Evolutionary conservation across 2,329 filamentous ascomycete genomes (phyloP), one percentile per base, ranked within the genome.

Genomic region (Fusarium drepaniforme): DNA sequence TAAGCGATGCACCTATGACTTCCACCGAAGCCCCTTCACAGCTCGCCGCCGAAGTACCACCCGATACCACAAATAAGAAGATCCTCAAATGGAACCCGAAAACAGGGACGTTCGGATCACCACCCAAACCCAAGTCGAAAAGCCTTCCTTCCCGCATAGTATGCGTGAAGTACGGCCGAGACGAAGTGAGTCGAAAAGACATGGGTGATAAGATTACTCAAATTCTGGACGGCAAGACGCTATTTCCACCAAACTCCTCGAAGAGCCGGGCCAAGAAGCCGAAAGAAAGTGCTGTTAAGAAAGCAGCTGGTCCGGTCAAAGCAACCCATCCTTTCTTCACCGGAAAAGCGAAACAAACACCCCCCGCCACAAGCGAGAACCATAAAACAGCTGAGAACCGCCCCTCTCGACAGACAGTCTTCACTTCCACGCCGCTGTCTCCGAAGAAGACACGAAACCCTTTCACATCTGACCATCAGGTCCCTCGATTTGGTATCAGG

Each of bases 91-190:
- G 91, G 75, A 91, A 92, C 71, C 85, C 86, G 1, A 89, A 87
- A 70, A 92, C 90, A 2, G 90, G 90, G 7, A 92, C 90, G 3
- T 87, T 92, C 60, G 90, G 90, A 5, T 90, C 90, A 6, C 90
- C 91, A 0, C 90, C 90, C 1, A 89, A 86, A 58, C 84, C 86
- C 5, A 93, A 91, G 75, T 77, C 79, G 2, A 79, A 73, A 28
- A 68, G 25, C 8, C 71, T 64, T 18, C 84, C 84, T 44, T 80
- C 83, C 6, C 82, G 81, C 25, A 69, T 93, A 7, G 87, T 91
- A 3, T 83, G 84, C 15, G 86, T 95, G 37, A 86, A 83, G 70
- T 96, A 96, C 78, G 90, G 89, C 3, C 79, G 77, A 6, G 87
- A 90, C 66, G 80, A 84, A 8, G 80, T 79, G 33, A 84, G 83